A percentile compares a stretch with the other conserved stretches of the same genome.
Conservation (phyloP, 345 rosid genomes). For the Lepidium didymum region DNA sequence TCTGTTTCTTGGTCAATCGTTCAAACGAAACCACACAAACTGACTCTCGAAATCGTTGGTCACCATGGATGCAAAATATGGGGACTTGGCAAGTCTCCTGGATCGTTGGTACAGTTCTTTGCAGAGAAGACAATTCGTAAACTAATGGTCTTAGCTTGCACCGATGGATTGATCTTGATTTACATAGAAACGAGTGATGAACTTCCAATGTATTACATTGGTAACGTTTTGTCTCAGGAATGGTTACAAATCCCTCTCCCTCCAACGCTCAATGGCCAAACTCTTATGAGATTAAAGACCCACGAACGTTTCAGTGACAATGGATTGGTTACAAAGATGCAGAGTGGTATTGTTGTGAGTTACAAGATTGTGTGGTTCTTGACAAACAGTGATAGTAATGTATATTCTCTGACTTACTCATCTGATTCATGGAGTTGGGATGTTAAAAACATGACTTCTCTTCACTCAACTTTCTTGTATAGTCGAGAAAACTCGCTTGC, state of each 20-base stretch:
- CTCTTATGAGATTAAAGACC: neutral
- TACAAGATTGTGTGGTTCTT: slow-evolving; percentile 18
- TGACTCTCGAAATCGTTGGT: slow-evolving; percentile 1
- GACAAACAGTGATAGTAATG: neutral
- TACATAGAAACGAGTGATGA: neutral
- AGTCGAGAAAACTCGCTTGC: neutral
- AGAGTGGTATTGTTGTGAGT: neutral
- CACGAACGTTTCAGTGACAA: neutral
- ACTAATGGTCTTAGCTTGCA: neutral
- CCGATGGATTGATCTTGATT: slow-evolving; percentile 5
- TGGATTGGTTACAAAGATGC: slow-evolving; percentile 8
- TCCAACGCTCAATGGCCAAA: neutral
- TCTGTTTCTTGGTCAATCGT: slow-evolving; percentile 11
- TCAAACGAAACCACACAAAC: neutral
- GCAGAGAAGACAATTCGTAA: neutral
- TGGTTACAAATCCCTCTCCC: slow-evolving; percentile 12
- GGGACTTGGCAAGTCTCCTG: neutral
- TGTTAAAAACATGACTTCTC: neutral
- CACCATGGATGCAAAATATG: slow-evolving; percentile 3
- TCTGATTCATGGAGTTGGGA: slow-evolving; percentile 14
- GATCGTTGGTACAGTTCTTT: neutral
- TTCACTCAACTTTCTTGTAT: neutral
- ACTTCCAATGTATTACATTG: neutral
- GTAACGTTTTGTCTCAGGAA: slow-evolving; percentile 1
- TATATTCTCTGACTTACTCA: neutral